These are phyloP conservation scores for Lanzia echinophila DNA, from an alignment of 2,329 filamentous ascomycete species.

Conservation along the genomic window DNA sequence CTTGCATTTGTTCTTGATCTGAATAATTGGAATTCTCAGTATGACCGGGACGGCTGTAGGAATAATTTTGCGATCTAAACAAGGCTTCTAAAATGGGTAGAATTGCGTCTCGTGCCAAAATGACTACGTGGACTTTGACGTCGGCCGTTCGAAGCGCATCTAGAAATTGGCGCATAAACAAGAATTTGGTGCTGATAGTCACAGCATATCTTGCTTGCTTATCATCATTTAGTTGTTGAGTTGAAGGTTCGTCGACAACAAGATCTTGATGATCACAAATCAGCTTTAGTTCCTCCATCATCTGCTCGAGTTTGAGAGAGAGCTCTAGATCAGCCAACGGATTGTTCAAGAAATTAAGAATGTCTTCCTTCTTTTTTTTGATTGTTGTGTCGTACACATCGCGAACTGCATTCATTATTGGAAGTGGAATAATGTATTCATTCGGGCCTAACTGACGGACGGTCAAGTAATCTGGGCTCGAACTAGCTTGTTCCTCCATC, in stretches of 20 bases:
- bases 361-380: constrained; percentile 36
- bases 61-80: constrained; percentile 36
- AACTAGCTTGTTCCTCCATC: not conserved
- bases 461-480: not conserved
- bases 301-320: constrained; percentile 38
- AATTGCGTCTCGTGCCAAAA: constrained; percentile 45
- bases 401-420: constrained; percentile 47
- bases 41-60: constrained; percentile 25
- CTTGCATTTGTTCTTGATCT: constrained; percentile 11
- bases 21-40: constrained; percentile 26
- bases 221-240: constrained; percentile 32
- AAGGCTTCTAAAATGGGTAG: constrained; percentile 47
- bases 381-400: constrained; percentile 47
- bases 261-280: constrained; percentile 53
- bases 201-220: constrained; percentile 45
- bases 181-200: constrained; percentile 53
- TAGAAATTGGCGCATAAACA: constrained; percentile 51
- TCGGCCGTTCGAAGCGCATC: constrained; percentile 36
- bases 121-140: constrained; percentile 44
- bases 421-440: constrained; percentile 49
- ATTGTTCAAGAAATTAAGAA: constrained; percentile 44
- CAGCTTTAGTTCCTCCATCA: constrained; percentile 46
- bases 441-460: constrained; percentile 24
- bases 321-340: not conserved
- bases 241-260: constrained; percentile 39